Evolutionary conservation across 169 alveolate genomes (phyloP).

Genomic region (Babesia bigemina): DNA sequence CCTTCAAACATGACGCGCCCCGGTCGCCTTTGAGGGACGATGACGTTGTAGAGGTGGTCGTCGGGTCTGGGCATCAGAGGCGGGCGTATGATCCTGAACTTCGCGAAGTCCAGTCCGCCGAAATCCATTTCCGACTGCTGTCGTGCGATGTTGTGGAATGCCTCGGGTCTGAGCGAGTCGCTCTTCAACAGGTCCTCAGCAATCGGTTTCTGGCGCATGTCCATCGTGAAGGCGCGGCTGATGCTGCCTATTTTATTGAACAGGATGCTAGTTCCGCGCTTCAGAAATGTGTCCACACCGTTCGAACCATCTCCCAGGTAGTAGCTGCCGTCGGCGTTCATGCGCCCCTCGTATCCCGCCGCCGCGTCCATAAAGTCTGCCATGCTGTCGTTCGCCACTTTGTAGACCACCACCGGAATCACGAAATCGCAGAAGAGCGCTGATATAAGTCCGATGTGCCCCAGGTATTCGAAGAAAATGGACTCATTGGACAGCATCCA

Average conservation of each 20-base stretch:
- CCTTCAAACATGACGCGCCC: conserved; percentile 7
- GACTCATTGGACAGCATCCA: conserved; percentile 73
- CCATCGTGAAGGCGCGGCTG: conserved; percentile 20
- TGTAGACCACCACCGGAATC: conserved; percentile 71
- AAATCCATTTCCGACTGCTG: neutral
- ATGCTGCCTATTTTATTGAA: conserved; percentile 12
- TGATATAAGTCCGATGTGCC: conserved; percentile 60
- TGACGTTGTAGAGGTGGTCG: conserved; percentile 41
- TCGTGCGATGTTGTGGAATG: neutral
- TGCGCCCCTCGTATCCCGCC: neutral
- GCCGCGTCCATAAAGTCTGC: neutral
- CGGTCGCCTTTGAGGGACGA: neutral
- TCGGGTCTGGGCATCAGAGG: conserved; percentile 27
- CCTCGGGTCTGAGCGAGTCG: neutral
- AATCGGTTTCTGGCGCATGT: neutral
- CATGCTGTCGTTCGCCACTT: conserved; percentile 30
- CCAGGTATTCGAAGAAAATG: conserved; percentile 61
- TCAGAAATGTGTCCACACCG: neutral
- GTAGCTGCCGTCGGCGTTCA: neutral
- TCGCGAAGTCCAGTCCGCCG: conserved; percentile 19
- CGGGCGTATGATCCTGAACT: conserved; percentile 51
- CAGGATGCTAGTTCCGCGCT: conserved; percentile 18
- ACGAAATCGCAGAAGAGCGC: conserved; percentile 74
- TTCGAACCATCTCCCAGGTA: neutral
- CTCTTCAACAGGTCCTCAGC: neutral